Evolutionary conservation across 371 early-diverging fungal species (phyloP).

Genomic region (Catenaria anguillulae): DNA sequence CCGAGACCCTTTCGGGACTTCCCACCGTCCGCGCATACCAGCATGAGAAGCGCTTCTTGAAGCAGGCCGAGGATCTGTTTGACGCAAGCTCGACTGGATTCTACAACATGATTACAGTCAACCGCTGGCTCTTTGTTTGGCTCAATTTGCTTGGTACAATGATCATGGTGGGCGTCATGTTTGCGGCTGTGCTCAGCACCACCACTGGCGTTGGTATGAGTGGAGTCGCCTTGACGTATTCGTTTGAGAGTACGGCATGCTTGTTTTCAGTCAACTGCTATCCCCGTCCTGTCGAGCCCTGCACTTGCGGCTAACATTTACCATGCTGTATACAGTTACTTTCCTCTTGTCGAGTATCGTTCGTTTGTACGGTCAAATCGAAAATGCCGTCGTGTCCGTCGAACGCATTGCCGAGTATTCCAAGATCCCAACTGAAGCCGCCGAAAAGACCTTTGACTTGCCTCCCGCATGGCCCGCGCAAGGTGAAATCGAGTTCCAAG

Average conservation of each 20-base stretch:
- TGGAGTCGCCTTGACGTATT: too few relatives aligned
- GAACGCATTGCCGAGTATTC: slow-evolving; percentile 26
- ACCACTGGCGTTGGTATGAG: too few relatives aligned
- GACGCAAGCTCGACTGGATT: slow-evolving; percentile 66
- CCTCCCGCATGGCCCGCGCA: slow-evolving; percentile 32
- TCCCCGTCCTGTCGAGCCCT: too few relatives aligned
- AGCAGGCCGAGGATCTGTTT: slow-evolving; percentile 48
- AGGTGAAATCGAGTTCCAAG: slow-evolving; percentile 31
- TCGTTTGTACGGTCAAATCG: slow-evolving; percentile 11
- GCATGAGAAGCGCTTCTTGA: slow-evolving; percentile 50
- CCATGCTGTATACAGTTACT: slow-evolving; percentile 34
- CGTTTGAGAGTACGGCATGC: too few relatives aligned
- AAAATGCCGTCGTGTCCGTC: slow-evolving; percentile 21
- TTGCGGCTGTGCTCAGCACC: slow-evolving; percentile 8
- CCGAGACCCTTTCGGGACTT: slow-evolving; percentile 48
- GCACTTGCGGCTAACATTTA: too few relatives aligned
- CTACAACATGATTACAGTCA: slow-evolving; percentile 57
- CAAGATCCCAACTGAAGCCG: slow-evolving; percentile 28
- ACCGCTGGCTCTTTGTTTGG: slow-evolving; percentile 84
- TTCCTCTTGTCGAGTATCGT: slow-evolving; percentile 66
- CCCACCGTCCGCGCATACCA: slow-evolving; percentile 67
- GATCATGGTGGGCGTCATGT: slow-evolving; percentile 9
- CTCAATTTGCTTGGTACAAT: slow-evolving; percentile 53
- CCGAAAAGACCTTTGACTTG: slow-evolving; percentile 30
- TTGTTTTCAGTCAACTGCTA: too few relatives aligned